Percentiles rank a stretch among this genome's conserved stretches.
Evolutionary conservation across 768 basidiomycete genomes (phyloP).

Genomic region (Suillus cothurnatus): DNA sequence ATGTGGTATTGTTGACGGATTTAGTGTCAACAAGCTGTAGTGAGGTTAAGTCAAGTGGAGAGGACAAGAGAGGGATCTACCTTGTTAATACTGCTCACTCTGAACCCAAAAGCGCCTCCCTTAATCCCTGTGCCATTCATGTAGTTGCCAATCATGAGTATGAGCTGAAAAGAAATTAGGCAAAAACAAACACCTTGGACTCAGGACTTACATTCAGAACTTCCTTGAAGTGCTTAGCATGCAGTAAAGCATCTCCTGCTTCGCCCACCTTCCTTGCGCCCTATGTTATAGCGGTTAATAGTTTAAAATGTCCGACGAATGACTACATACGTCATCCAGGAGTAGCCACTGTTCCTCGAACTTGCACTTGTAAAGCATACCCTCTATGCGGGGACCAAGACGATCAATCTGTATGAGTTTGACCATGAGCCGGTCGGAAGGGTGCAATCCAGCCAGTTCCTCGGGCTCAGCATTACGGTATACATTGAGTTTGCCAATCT

Average conservation of each 20-base stretch:
- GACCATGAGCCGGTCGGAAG: conserved; percentile 95
- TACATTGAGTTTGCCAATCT: conserved; percentile 88
- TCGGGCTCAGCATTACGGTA: conserved; percentile 85
- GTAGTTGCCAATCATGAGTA: conserved; percentile 95
- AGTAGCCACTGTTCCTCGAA: conserved; percentile 87
- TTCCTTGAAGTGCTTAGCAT: conserved; percentile 89
- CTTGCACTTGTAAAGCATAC: conserved; percentile 91
- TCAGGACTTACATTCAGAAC: conserved; percentile 65
- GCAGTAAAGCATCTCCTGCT: conserved; percentile 76
- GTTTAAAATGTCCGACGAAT: not conserved
- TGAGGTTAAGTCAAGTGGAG: conserved; percentile 9
- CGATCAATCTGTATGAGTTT: conserved; percentile 94
- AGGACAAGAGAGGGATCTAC: conserved; percentile 39
- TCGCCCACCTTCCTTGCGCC: conserved; percentile 79
- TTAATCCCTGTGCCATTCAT: conserved; percentile 97
- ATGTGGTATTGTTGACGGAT: conserved; percentile 89
- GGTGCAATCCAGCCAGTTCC: conserved; percentile 87
- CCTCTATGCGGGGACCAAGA: conserved; percentile 82
- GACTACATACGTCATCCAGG: conserved; percentile 69
- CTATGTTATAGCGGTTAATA: conserved; percentile 38
- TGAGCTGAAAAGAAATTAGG: conserved; percentile 52
- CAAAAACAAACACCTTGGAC: conserved; percentile 20
- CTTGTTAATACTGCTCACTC: conserved; percentile 97
- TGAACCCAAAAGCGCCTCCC: conserved; percentile 96
- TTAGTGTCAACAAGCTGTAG: conserved; percentile 94